Evolutionary conservation across 2,329 filamentous ascomycete genomes (phyloP).

Genomic region (Drechmeria coniospora): DNA sequence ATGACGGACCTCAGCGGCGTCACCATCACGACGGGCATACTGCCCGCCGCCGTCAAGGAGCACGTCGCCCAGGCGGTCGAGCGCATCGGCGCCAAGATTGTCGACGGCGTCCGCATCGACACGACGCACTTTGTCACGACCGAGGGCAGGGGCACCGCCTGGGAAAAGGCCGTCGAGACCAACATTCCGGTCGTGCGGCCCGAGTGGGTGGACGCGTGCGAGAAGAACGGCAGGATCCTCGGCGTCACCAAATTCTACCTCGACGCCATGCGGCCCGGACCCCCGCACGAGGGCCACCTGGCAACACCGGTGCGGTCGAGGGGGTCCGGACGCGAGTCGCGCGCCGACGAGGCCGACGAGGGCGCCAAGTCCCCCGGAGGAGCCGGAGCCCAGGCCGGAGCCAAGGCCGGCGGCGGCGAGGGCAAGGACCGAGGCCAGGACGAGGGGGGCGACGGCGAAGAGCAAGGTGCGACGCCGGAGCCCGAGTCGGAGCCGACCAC

Average conservation of each 20-base stretch:
- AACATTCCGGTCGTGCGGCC: conserved; percentile 95
- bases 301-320: conserved; percentile 14
- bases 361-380: no score
- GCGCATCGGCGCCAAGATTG: conserved; percentile 81
- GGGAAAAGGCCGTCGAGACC: conserved; percentile 96
- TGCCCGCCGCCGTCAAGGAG: conserved; percentile 60
- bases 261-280: conserved; percentile 49
- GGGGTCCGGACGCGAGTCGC: conserved; percentile 7
- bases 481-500: conserved; percentile 21
- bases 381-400: conserved; percentile 8
- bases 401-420: conserved; percentile 12
- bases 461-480: conserved; percentile 11
- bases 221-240: conserved; percentile 79
- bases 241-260: conserved; percentile 94
- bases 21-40: conserved; percentile 79
- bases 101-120: conserved; percentile 83
- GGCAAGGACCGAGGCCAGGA: conserved; percentile 7
- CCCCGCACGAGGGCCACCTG: conserved; percentile 19
- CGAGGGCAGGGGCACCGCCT: conserved; percentile 73
- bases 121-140: conserved; percentile 98
- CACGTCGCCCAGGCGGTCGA: conserved; percentile 61
- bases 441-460: conserved; percentile 5
- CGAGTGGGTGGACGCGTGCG: conserved; percentile 96
- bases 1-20: conserved; percentile 96
- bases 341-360: conserved; percentile 10